A percentile compares a stretch with the other conserved stretches of the same genome.
phyloP scores from a whole-genome alignment of 2,329 filamentous ascomycete species.

The Calonectria pauciramosa region DNA sequence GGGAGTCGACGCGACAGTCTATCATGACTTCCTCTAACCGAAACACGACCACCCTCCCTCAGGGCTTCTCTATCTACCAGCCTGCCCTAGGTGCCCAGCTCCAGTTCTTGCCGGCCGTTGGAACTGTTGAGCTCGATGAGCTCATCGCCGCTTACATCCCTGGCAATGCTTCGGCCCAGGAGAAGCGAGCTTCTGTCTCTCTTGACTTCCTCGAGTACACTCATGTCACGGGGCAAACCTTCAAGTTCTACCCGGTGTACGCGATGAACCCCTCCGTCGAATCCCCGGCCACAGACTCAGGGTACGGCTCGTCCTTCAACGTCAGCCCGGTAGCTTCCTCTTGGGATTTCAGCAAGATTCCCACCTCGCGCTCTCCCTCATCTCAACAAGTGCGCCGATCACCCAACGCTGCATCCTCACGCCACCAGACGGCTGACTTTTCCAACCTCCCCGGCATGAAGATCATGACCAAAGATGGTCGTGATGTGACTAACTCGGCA shows the following conservation, averaged over 20 bases:
- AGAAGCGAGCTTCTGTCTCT: slow-evolving; percentile 70
- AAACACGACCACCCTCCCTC: slow-evolving; percentile 45
- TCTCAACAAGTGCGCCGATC: slow-evolving; percentile 41
- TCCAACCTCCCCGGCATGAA: slow-evolving; percentile 73
- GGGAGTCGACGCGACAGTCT: slow-evolving; percentile 22
- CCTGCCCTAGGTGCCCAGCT: slow-evolving; percentile 68
- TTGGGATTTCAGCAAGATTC: slow-evolving; percentile 60
- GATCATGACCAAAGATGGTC: slow-evolving; percentile 74
- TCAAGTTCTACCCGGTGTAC: slow-evolving; percentile 72
- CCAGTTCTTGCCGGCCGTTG: slow-evolving; percentile 76
- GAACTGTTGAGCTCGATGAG: slow-evolving; percentile 71
- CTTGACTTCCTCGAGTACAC: slow-evolving; percentile 71
- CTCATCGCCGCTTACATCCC: slow-evolving; percentile 71
- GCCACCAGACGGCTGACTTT: slow-evolving; percentile 58
- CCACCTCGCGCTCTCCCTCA: slow-evolving; percentile 49
- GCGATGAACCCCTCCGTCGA: slow-evolving; percentile 51
- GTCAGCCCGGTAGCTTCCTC: slow-evolving; percentile 64
- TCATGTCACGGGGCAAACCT: slow-evolving; percentile 67
- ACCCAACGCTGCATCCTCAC: slow-evolving; percentile 46
- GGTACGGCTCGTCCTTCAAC: slow-evolving; percentile 62
- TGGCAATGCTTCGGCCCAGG: slow-evolving; percentile 65
- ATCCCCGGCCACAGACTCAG: slow-evolving; percentile 64
- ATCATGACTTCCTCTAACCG: slow-evolving; percentile 46
- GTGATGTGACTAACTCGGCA: slow-evolving; percentile 73
- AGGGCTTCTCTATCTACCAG: slow-evolving; percentile 74